Evolutionary conservation across 495 filamentous ascomycete genomes (phyloP).

Genomic region (Margaritispora aquatica): DNA sequence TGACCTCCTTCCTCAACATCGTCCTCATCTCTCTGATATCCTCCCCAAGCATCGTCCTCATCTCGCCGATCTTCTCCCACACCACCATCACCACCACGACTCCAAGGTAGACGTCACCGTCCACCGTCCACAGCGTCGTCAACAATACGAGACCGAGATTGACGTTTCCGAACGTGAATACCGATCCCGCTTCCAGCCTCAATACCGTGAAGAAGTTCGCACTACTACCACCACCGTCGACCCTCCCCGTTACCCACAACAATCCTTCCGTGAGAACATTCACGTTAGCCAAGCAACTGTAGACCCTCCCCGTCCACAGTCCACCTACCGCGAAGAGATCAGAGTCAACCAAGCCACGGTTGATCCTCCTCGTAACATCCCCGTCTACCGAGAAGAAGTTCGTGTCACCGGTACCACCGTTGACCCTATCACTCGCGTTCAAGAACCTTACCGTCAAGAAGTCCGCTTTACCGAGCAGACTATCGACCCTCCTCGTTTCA

Average conservation of each 20-base stretch:
- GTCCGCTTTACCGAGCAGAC: conserved; percentile 38
- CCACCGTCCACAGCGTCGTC: conserved; percentile 20
- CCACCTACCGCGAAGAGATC: conserved; percentile 16
- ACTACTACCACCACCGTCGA: conserved; percentile 52
- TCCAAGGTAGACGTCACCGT: conserved; percentile 26
- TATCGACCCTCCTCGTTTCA: conserved; percentile 40
- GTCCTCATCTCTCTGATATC: not conserved
- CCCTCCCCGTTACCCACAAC: conserved; percentile 27
- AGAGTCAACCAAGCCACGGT: conserved; percentile 30
- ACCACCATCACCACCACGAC: conserved; percentile 35
- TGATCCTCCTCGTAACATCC: conserved; percentile 38
- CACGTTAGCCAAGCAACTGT: conserved; percentile 30
- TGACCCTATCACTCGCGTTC: conserved; percentile 27
- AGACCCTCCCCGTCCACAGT: conserved; percentile 38
- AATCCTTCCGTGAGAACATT: conserved; percentile 10
- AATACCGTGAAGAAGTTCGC: conserved; percentile 50
- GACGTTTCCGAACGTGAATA: conserved; percentile 83
- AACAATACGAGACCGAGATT: conserved; percentile 52
- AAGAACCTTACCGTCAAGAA: conserved; percentile 18
- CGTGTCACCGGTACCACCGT: conserved; percentile 15
- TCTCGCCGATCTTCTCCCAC: not conserved
- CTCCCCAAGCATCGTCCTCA: not conserved
- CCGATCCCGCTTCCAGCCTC: conserved; percentile 69
- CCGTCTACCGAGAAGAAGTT: conserved; percentile 16
- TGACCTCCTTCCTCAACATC: not conserved